A percentile compares a stretch with the other conserved stretches of the same genome.
Conservation (phyloP, 768 basidiomycete species). For the Phylloporus scabripes region DNA sequence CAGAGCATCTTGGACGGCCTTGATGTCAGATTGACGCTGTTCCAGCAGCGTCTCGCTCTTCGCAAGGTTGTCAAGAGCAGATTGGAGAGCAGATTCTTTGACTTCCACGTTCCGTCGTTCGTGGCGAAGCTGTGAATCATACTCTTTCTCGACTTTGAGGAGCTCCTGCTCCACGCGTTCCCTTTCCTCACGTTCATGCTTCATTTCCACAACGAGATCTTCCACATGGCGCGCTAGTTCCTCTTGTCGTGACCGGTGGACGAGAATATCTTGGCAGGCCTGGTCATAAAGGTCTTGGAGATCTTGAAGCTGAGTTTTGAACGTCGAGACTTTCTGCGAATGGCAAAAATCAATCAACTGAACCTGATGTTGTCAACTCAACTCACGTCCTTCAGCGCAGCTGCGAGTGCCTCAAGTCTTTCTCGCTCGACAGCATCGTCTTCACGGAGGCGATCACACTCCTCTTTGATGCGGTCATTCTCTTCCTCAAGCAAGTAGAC, state of each 20-base stretch:
- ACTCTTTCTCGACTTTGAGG: constrained; percentile 52
- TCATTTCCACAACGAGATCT: constrained; percentile 58
- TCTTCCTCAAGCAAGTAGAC: constrained; percentile 87
- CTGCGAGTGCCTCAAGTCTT: constrained; percentile 57
- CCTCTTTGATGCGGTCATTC: constrained; percentile 69
- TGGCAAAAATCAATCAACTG: background rate
- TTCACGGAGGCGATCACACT: constrained; percentile 59
- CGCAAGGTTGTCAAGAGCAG: constrained; percentile 56
- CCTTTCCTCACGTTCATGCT: constrained; percentile 52
- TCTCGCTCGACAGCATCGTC: constrained; percentile 72
- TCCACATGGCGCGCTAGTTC: constrained; percentile 72
- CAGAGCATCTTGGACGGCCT: constrained; percentile 67
- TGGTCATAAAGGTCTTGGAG: constrained; percentile 61
- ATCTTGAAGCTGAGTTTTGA: constrained; percentile 65
- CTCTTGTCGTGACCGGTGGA: constrained; percentile 67
- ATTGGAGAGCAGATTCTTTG: constrained; percentile 64
- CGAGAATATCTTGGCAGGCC: constrained; percentile 56
- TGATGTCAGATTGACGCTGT: constrained; percentile 72
- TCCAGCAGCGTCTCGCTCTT: constrained; percentile 57
- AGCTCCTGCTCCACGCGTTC: constrained; percentile 52
- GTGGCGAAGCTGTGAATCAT: constrained; percentile 54
- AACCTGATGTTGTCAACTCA: background rate
- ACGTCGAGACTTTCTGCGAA: constrained; percentile 57
- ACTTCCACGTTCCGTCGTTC: constrained; percentile 62
- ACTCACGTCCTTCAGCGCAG: constrained; percentile 76